Base-by-base conservation (phyloP, 805 yeast species). In the Zygotorulaspora chibaensis region DNA sequence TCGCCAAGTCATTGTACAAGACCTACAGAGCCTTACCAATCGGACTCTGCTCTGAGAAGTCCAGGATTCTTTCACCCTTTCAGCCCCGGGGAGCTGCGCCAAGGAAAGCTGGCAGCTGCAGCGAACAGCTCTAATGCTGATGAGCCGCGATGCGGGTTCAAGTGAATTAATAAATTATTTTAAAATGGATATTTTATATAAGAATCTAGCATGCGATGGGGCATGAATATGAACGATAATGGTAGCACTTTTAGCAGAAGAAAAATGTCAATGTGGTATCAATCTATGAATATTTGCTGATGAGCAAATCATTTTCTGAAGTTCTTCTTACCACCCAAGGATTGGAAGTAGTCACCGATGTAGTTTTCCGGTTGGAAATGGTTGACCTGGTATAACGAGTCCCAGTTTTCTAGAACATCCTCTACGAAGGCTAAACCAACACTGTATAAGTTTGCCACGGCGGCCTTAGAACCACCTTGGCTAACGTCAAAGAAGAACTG, bases 341-440 rank as follows among this genome's bases (percentile, higher is more conserved):
- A 71, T 41, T 77, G 81, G 49, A 71, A 75, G 47, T 76, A 69
- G 57, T 81, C 86, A 52, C 87, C 87, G 43, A 80, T 68, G 61
- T 80, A 81, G 68, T 79, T 79, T 16, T 63, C 63, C 12, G 84
- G 68, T 38, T 60, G 58, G 54, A 66, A 74, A 11, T 65, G 51
- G 39, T 66, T 63, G 30, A 47, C 56, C 34, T 56, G 47, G 56
- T 70, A 69, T 31, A 61, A 39, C 17, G 52, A 39, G 30, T 67
- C 70, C 75, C 79, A 81, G 68, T 80, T 71, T 26, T 49, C 55
- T 34, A 81, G 48, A 31, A 81, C 68, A 54, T 81, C 86, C 43
- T 69, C 57, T 44, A 80, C 71, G 48, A 79, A 70, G 38, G 84
- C 82, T 51, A 65, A 48, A 38, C 81, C 81, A 11, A 81, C 84